Conservation (phyloP, 352 stramenopile genomes). For the Vaucheria bursata region DNA sequence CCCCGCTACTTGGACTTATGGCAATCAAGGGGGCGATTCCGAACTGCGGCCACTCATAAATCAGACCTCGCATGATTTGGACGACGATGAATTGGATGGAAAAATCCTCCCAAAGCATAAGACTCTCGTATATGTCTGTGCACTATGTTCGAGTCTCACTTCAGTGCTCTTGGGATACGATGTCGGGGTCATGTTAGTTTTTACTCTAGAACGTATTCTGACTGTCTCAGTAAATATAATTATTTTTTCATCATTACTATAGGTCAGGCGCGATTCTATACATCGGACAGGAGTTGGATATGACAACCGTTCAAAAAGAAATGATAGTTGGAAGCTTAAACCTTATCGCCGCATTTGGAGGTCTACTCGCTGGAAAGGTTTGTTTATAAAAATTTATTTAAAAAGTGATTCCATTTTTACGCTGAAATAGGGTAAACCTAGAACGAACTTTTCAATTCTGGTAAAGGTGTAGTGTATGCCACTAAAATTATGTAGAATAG, state of each 20-base stretch:
- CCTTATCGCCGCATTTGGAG: constrained; percentile 46
- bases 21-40: too few species aligned
- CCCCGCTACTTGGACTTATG: too few species aligned
- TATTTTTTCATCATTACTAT: neutral
- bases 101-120: neutral
- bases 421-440: neutral
- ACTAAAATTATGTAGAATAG: too few species aligned
- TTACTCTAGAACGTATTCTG: too few species aligned
- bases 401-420: too few species aligned
- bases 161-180: constrained; percentile 44
- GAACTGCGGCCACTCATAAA: too few species aligned
- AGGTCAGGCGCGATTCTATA: constrained; percentile 35
- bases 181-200: constrained; percentile 29
- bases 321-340: constrained; percentile 48
- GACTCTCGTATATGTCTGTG: constrained; percentile 41
- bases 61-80: neutral
- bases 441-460: too few species aligned
- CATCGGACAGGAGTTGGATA: constrained; percentile 32
- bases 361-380: constrained; percentile 42
- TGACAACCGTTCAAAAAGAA: constrained; percentile 38
- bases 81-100: neutral
- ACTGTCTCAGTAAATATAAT: neutral
- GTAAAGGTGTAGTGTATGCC: too few species aligned
- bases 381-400: too few species aligned
- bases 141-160: constrained; percentile 35